These are phyloP conservation scores for Fusarium longipes DNA, from an alignment of 2,329 filamentous ascomycete species.

Conservation along the genomic window DNA sequence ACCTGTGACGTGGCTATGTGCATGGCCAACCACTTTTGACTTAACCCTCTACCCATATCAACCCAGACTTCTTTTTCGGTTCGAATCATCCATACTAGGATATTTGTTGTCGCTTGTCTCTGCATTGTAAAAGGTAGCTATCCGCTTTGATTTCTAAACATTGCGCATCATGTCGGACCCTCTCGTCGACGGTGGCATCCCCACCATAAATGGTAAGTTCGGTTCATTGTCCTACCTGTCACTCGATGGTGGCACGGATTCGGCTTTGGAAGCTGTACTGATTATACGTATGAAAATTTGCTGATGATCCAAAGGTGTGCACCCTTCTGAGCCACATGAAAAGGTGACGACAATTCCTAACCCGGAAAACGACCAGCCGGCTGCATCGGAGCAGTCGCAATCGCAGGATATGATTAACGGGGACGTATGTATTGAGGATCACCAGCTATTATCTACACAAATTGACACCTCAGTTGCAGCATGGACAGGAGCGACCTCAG, in stretches of 20 bases:
- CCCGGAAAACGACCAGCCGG: slow-evolving; percentile 26
- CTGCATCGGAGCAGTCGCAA: slow-evolving; percentile 16
- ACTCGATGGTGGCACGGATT: not conserved
- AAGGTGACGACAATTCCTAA: slow-evolving; percentile 42
- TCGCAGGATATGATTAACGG: slow-evolving; percentile 7
- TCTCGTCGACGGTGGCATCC: slow-evolving; percentile 13
- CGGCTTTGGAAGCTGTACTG: not conserved
- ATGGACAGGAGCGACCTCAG: slow-evolving; percentile 11
- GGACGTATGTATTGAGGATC: slow-evolving; percentile 18
- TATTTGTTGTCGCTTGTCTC: slow-evolving; percentile 2
- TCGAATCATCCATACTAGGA: slow-evolving; percentile 16
- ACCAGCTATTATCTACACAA: not conserved
- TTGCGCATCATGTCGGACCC: slow-evolving; percentile 33
- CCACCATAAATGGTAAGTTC: slow-evolving; percentile 37
- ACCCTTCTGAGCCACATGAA: slow-evolving; percentile 28
- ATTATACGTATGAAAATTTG: not conserved
- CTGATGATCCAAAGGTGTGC: slow-evolving; percentile 28
- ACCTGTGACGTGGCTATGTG: slow-evolving; percentile 33
- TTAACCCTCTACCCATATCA: slow-evolving; percentile 10
- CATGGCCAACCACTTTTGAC: not conserved
- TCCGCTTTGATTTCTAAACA: not conserved
- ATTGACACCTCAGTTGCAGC: slow-evolving; percentile 16
- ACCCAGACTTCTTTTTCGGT: slow-evolving; percentile 4
- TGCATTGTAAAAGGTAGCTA: not conserved
- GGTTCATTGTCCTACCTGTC: not conserved